Evolutionary conservation across 495 filamentous ascomycete genomes (phyloP).

Genomic region (Aspergillus heteromorphus): DNA sequence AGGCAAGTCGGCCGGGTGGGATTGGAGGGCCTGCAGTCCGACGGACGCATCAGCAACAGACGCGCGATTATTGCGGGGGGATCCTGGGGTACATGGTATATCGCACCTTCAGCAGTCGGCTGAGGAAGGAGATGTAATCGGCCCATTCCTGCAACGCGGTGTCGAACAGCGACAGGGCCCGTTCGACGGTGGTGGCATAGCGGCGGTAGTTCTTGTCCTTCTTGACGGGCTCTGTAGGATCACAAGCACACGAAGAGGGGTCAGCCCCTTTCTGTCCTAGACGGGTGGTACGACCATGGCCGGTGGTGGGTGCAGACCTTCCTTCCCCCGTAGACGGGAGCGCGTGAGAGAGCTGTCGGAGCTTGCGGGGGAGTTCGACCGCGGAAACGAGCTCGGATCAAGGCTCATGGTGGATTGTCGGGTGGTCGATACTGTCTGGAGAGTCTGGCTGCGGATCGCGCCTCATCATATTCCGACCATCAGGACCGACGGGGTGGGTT

Average conservation of each 20-base stretch:
- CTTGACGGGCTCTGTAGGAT: conserved; percentile 52
- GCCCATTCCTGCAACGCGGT: conserved; percentile 96
- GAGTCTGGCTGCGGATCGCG: conserved; percentile 14
- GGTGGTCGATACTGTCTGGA: conserved; percentile 18
- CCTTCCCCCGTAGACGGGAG: conserved; percentile 47
- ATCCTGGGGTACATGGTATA: background rate
- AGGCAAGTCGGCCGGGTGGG: conserved; percentile 63
- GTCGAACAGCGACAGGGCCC: conserved; percentile 87
- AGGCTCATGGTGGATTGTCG: conserved; percentile 58
- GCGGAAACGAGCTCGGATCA: conserved; percentile 59
- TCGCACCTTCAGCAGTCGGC: conserved; percentile 78
- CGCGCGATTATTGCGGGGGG: conserved; percentile 15
- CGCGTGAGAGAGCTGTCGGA: conserved; percentile 70
- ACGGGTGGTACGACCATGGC: background rate
- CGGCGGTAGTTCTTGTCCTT: conserved; percentile 90
- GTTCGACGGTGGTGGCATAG: conserved; percentile 84
- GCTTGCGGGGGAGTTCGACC: conserved; percentile 69
- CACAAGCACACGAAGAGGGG: background rate
- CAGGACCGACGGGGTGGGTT: conserved; percentile 11
- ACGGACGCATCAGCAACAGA: conserved; percentile 13
- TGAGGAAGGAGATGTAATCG: conserved; percentile 97
- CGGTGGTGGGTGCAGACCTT: conserved; percentile 33
- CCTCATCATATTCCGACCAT: conserved; percentile 39
- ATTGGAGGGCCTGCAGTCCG: conserved; percentile 70
- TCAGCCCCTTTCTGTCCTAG: background rate